Percentiles rank a stretch among this genome's conserved stretches.
Conservation (phyloP, 2,329 filamentous ascomycete genomes). For the Ophiosphaerella korrae region DNA sequence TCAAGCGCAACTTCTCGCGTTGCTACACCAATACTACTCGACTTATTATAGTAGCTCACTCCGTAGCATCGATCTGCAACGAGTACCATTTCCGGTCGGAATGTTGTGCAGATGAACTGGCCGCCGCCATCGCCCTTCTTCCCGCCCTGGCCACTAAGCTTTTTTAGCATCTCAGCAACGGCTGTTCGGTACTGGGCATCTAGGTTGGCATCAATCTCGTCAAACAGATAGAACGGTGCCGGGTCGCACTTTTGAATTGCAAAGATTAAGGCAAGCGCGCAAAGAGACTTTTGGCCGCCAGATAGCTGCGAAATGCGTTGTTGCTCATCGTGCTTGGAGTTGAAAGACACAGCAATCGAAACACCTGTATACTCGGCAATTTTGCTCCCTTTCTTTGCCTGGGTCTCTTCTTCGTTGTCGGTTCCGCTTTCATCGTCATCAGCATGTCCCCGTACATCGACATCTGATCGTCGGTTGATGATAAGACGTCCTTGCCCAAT, state of each 20-base stretch:
- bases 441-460: constrained; percentile 64
- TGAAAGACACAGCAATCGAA: constrained; percentile 96
- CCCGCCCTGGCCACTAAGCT: constrained; percentile 48
- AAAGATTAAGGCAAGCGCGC: constrained; percentile 95
- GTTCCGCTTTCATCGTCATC: constrained; percentile 59
- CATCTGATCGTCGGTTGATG: constrained; percentile 88
- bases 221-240: constrained; percentile 97
- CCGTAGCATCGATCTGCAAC: constrained; percentile 98
- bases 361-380: constrained; percentile 98
- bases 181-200: constrained; percentile 98
- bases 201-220: constrained; percentile 97
- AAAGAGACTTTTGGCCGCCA: constrained; percentile 96
- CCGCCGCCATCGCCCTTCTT: constrained; percentile 57
- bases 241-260: constrained; percentile 98
- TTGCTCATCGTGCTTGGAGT: constrained; percentile 97
- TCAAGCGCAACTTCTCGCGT: constrained; percentile 83
- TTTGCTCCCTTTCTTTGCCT: constrained; percentile 25
- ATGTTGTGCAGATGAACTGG: constrained; percentile 98
- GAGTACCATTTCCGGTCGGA: constrained; percentile 92
- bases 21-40: constrained; percentile 90
- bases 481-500: constrained; percentile 89
- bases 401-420: constrained; percentile 42
- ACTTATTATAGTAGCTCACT: constrained; percentile 90
- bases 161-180: constrained; percentile 84
- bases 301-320: constrained; percentile 97